A percentile compares a stretch with the other conserved stretches of the same genome.
phyloP scores from a whole-genome alignment of 2,329 filamentous ascomycete genomes.

The Fusarium acutatum region DNA sequence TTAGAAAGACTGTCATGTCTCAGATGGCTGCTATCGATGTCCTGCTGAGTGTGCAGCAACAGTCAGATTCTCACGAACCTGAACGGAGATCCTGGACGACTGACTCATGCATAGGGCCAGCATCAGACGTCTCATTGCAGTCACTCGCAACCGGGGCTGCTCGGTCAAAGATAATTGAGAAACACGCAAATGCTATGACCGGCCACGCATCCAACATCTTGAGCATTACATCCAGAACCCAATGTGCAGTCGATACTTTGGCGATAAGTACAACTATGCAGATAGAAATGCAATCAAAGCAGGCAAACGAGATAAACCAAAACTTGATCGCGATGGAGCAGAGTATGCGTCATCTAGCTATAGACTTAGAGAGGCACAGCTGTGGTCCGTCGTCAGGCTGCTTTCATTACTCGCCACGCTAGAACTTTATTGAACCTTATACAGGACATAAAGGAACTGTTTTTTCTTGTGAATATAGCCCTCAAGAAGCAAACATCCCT shows the following conservation, averaged over 20 bases:
- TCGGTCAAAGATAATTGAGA: not conserved
- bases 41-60: not conserved
- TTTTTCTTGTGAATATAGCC: not conserved
- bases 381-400: not conserved
- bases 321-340: not conserved
- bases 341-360: not conserved
- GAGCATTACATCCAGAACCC: not conserved
- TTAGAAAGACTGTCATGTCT: not conserved
- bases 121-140: too few species aligned
- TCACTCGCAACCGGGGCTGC: too few species aligned
- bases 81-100: too few species aligned
- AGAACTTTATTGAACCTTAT: not conserved
- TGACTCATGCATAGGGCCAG: too few species aligned
- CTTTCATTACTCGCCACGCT: not conserved
- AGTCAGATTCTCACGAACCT: not conserved
- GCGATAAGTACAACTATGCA: too few species aligned
- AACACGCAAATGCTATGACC: not conserved
- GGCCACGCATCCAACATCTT: not conserved
- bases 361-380: too few species aligned
- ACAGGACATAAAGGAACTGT: not conserved
- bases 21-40: not conserved
- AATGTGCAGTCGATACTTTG: not conserved
- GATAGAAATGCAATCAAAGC: not conserved
- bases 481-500: too few species aligned
- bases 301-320: not conserved